Conservation (phyloP, 1,284 basidiomycete genomes). For the Irpex sp. region DNA sequence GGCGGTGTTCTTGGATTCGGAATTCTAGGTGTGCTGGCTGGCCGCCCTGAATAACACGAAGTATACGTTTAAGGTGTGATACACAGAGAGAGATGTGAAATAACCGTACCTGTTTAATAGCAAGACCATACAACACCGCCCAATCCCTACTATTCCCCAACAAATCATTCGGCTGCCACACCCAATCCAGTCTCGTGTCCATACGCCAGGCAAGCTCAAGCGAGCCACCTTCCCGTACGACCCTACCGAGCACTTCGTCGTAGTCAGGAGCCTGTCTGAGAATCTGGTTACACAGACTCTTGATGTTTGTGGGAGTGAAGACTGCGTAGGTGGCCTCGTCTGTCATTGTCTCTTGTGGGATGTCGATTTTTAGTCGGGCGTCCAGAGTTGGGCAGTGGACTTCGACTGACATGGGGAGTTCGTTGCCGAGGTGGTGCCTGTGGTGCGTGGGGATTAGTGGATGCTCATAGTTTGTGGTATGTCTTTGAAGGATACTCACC, state of each 20-base stretch:
- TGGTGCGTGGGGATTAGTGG: no score
- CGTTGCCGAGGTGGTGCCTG: slow-evolving; percentile 60
- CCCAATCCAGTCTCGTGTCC: slow-evolving; percentile 75
- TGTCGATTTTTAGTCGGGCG: slow-evolving; percentile 60
- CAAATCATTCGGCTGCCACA: slow-evolving; percentile 67
- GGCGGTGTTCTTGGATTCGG: slow-evolving; percentile 63
- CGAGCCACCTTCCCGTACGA: slow-evolving; percentile 50
- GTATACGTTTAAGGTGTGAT: background rate
- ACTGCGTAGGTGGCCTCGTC: slow-evolving; percentile 35
- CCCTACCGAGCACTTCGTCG: slow-evolving; percentile 53
- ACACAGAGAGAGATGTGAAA: background rate
- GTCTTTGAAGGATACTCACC: slow-evolving; percentile 36
- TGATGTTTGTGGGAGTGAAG: slow-evolving; percentile 58
- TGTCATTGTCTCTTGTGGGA: slow-evolving; percentile 41
- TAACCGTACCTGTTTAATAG: slow-evolving; percentile 57
- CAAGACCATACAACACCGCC: slow-evolving; percentile 71
- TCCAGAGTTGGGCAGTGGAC: slow-evolving; percentile 46
- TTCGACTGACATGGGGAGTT: slow-evolving; percentile 42
- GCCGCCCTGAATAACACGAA: slow-evolving; percentile 34
- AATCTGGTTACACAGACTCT: slow-evolving; percentile 52
- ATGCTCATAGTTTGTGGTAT: no score
- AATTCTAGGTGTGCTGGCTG: slow-evolving; percentile 65
- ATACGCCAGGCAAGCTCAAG: slow-evolving; percentile 77
- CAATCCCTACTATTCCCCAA: slow-evolving; percentile 61
- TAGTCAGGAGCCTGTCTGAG: slow-evolving; percentile 57